A percentile compares a stretch with the other conserved stretches of the same genome.
Evolutionary conservation across 2,329 filamentous ascomycete genomes (phyloP).

Genomic region (Pseudogymnoascus pannorum): DNA sequence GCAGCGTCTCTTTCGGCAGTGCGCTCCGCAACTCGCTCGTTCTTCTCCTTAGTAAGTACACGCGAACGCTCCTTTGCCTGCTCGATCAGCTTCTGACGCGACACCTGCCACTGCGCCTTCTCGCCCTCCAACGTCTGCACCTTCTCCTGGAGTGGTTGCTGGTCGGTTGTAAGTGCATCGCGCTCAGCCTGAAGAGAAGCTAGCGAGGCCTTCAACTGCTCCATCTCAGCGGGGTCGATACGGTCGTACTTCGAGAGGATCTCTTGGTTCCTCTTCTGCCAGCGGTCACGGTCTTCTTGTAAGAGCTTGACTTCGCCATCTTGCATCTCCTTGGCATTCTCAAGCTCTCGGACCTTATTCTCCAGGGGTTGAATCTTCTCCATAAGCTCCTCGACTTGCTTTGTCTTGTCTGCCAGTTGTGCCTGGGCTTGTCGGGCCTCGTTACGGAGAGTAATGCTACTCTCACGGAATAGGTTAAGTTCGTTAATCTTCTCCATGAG

Average conservation of each 20-base stretch:
- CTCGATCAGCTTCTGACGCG: constrained; percentile 47
- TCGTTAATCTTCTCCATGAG: constrained; percentile 93
- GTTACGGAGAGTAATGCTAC: constrained; percentile 81
- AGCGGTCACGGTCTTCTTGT: constrained; percentile 84
- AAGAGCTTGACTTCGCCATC: constrained; percentile 77
- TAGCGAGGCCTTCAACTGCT: constrained; percentile 76
- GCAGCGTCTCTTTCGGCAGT: constrained; percentile 27
- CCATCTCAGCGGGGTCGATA: constrained; percentile 87
- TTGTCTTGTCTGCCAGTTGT: constrained; percentile 66
- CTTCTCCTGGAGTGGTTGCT: constrained; percentile 44
- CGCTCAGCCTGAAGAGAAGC: constrained; percentile 58
- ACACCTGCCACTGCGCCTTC: constrained; percentile 44
- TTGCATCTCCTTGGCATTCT: constrained; percentile 63
- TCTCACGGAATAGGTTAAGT: constrained; percentile 91
- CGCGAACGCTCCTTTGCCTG: constrained; percentile 56
- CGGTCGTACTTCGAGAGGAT: constrained; percentile 95
- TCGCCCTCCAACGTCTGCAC: constrained; percentile 48
- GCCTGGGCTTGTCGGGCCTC: constrained; percentile 75
- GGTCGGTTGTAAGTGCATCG: constrained; percentile 36
- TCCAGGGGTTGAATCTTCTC: constrained; percentile 75
- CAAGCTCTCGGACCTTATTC: constrained; percentile 70
- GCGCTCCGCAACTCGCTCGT: constrained; percentile 41
- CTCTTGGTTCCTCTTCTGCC: constrained; percentile 92
- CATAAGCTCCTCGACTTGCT: constrained; percentile 67
- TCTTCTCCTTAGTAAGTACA: constrained; percentile 46